Percentiles rank a stretch among this genome's conserved stretches.
phyloP scores from a whole-genome alignment of 768 basidiomycete genomes.

The Polyporus arcularius region DNA sequence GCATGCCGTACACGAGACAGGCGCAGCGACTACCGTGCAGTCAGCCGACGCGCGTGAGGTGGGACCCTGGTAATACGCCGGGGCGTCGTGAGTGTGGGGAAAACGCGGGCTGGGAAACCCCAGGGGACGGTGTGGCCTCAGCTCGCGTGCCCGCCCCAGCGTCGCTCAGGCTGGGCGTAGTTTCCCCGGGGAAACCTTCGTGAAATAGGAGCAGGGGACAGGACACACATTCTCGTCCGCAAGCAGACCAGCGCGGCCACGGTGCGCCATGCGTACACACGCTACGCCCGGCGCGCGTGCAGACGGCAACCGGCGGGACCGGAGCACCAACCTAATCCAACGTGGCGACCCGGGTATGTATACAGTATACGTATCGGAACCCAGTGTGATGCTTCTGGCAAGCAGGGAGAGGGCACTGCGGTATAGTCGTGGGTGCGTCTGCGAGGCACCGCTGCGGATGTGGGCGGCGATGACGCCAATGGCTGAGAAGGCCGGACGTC shows the following conservation, averaged over 20 bases:
- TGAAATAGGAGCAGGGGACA: too few species aligned
- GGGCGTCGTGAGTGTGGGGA: too few species aligned
- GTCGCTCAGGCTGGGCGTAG: too few species aligned
- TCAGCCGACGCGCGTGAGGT: slow-evolving; percentile 2
- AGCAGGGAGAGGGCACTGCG: neutral
- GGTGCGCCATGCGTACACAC: neutral
- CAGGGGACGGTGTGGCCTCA: neutral
- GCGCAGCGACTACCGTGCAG: neutral
- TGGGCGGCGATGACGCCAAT: too few species aligned
- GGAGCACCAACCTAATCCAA: slow-evolving; percentile 12
- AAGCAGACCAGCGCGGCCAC: neutral
- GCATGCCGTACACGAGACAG: slow-evolving; percentile 1
- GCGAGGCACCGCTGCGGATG: too few species aligned
- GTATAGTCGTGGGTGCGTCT: neutral
- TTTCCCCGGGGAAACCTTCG: too few species aligned
- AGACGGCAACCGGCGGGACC: slow-evolving; percentile 12
- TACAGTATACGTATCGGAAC: neutral
- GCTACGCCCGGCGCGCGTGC: neutral
- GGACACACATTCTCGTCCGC: too few species aligned
- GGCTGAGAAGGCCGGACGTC: too few species aligned
- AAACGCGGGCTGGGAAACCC: too few species aligned
- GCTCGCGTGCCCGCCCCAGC: neutral
- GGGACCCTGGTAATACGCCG: neutral
- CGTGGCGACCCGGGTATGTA: neutral
- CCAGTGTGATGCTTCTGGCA: neutral